Evolutionary conservation across 139 green algal genomes (phyloP).

Genomic region (Eudorina sp.): DNA sequence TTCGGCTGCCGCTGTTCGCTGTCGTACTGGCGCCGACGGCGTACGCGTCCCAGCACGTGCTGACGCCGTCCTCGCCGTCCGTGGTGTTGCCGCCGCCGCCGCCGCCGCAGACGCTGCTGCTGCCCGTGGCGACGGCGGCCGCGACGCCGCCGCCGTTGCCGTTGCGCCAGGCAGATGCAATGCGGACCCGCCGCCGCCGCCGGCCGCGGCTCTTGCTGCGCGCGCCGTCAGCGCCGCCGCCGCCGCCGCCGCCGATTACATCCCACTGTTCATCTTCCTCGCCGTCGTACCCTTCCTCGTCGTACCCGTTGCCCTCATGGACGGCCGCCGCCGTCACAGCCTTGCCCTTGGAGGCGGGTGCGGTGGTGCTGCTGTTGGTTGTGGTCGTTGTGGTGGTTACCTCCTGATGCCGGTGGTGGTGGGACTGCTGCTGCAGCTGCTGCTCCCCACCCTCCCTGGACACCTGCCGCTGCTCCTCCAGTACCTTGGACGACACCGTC

Average conservation of each 20-base stretch:
- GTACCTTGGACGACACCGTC: neutral
- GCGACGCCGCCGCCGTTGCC: neutral
- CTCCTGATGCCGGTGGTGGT: constrained; percentile 1
- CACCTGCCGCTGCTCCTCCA: neutral
- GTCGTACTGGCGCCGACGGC: neutral
- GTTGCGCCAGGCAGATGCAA: neutral
- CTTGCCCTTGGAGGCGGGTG: neutral
- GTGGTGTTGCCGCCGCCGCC: neutral
- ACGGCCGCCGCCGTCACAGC: neutral
- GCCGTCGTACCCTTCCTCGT: neutral
- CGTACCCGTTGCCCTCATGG: neutral
- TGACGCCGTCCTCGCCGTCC: neutral
- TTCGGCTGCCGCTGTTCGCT: too few species aligned
- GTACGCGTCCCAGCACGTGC: neutral
- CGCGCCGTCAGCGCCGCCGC: neutral
- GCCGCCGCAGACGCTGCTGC: too few species aligned
- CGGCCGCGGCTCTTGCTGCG: neutral
- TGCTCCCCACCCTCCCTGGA: neutral
- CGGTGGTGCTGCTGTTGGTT: constrained; percentile 4
- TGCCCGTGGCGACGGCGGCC: neutral
- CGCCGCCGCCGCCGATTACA: neutral
- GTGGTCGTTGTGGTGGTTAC: neutral
- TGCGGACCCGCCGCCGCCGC: constrained; percentile 6
- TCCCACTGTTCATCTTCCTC: constrained; percentile 32
- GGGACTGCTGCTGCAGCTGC: neutral